Evolutionary conservation across 805 yeast species (phyloP).

Genomic region (Starmera quercuum): DNA sequence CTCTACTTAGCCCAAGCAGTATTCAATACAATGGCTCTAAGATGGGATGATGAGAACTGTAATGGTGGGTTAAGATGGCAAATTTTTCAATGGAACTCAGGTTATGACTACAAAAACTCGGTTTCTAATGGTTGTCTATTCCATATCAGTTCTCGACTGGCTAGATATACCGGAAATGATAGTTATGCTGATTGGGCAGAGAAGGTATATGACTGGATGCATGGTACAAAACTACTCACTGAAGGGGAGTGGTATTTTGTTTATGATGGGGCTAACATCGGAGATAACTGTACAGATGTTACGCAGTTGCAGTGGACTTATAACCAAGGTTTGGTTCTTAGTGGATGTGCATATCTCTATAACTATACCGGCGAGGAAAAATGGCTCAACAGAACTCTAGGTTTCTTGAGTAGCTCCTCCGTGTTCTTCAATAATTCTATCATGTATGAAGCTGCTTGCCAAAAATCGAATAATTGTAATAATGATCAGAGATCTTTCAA

Average conservation of each 20-base stretch:
- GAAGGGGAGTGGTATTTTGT: conserved; percentile 34
- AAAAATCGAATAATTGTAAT: conserved; percentile 47
- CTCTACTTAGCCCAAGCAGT: conserved; percentile 75
- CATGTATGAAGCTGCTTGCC: conserved; percentile 71
- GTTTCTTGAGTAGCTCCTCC: conserved; percentile 38
- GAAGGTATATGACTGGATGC: conserved; percentile 69
- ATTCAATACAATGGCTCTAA: conserved; percentile 70
- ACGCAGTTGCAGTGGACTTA: conserved; percentile 64
- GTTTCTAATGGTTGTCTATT: conserved; percentile 81
- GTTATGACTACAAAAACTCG: conserved; percentile 82
- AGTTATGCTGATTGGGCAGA: conserved; percentile 71
- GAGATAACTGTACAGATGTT: conserved; percentile 40
- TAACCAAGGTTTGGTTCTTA: conserved; percentile 60
- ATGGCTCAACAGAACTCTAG: conserved; percentile 51
- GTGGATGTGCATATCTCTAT: conserved; percentile 64
- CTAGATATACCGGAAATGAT: conserved; percentile 67
- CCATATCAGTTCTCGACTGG: conserved; percentile 75
- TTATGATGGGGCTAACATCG: conserved; percentile 54
- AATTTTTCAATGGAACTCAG: conserved; percentile 81
- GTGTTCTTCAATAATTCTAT: conserved; percentile 50
- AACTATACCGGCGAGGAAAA: conserved; percentile 49
- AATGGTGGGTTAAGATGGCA: conserved; percentile 90
- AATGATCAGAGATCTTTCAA: conserved; percentile 71
- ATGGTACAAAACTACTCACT: conserved; percentile 35
- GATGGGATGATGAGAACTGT: conserved; percentile 66